A percentile compares a stretch with the other conserved stretches of the same genome.
These are phyloP conservation scores for Daedalea quercina DNA, from an alignment of 768 basidiomycete genomes.

Conservation along the genomic window DNA sequence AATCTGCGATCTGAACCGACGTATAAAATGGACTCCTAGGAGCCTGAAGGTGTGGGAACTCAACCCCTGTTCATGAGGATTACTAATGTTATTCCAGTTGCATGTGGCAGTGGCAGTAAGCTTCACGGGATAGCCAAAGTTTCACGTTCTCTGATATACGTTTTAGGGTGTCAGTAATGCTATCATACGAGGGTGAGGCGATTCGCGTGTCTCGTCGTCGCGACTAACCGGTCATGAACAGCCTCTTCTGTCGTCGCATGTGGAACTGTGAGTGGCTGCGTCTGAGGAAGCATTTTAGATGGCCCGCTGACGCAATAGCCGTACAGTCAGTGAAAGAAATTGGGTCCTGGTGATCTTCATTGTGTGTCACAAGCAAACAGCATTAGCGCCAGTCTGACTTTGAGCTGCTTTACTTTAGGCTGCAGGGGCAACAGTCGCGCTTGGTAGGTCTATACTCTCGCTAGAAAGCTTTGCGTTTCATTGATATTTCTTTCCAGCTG, in stretches of 20 bases:
- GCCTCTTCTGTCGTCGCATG: constrained; percentile 20
- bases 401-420: not conserved
- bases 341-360: constrained; percentile 13
- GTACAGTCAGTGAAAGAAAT: constrained; percentile 16
- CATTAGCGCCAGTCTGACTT: too few species aligned
- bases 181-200: constrained; percentile 15
- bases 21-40: constrained; percentile 3
- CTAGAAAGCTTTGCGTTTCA: not conserved
- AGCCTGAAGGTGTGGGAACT: constrained; percentile 14
- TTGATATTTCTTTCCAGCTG: not conserved
- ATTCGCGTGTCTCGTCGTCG: not conserved
- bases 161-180: constrained; percentile 19
- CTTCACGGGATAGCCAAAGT: not conserved
- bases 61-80: not conserved
- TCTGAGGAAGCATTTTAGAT: not conserved
- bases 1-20: not conserved
- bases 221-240: not conserved
- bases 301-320: not conserved
- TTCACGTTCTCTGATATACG: not conserved
- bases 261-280: constrained; percentile 12
- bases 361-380: constrained; percentile 9
- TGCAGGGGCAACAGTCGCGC: not conserved
- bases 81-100: not conserved
- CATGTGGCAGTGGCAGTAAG: constrained; percentile 12
- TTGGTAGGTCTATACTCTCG: not conserved